Percentiles rank a stretch among this genome's conserved stretches.
Evolutionary conservation across 2,329 filamentous ascomycete species (phyloP).

Genomic region (Colletotrichum melonis): DNA sequence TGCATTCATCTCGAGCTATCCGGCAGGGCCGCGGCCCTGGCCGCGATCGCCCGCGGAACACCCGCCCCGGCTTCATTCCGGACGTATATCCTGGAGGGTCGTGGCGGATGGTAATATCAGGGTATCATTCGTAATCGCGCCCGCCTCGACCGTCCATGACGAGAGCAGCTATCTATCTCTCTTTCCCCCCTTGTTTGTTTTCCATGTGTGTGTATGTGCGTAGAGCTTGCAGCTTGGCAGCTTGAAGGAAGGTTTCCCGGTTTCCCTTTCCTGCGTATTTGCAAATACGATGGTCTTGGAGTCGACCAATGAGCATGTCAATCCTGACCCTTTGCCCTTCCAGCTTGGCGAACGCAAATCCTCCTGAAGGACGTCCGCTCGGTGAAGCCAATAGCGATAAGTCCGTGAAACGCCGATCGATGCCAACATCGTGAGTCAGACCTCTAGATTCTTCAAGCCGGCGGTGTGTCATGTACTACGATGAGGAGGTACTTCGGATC

Average conservation of each 20-base stretch:
- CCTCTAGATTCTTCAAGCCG: constrained; percentile 57
- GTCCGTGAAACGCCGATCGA: constrained; percentile 1
- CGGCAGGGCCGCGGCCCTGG: neutral
- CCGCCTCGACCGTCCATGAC: neutral
- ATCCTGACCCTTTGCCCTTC: neutral
- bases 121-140: constrained; percentile 32
- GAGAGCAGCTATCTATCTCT: neutral
- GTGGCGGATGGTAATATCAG: constrained; percentile 22
- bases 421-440: neutral
- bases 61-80: constrained; percentile 19
- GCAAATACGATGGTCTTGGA: neutral
- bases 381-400: neutral
- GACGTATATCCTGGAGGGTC: neutral
- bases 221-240: neutral
- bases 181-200: neutral
- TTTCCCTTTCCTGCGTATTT: neutral
- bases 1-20: constrained; percentile 1
- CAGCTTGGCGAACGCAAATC: neutral
- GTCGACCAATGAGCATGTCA: neutral
- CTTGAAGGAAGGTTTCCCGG: neutral
- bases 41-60: constrained; percentile 1
- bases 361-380: neutral
- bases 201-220: neutral
- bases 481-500: constrained; percentile 83
- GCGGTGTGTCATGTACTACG: constrained; percentile 84